These are phyloP conservation scores for Tarenaya hassleriana DNA, from an alignment of 345 rosid species.

Conservation along the genomic window DNA sequence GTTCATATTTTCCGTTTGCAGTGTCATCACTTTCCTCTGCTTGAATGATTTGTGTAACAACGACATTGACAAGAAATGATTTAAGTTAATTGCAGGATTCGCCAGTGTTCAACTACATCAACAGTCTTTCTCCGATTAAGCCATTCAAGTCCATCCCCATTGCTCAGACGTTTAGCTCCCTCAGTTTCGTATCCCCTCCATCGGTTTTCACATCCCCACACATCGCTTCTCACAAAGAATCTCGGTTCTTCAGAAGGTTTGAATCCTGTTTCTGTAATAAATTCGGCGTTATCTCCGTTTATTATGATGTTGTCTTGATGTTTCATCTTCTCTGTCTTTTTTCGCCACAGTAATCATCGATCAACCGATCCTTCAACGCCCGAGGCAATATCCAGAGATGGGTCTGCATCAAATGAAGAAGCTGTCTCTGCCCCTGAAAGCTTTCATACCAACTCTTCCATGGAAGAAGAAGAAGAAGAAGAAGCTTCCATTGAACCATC, in stretches of 20 bases:
- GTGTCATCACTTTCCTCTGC: no score
- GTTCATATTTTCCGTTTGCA: no score
- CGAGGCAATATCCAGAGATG: slow-evolving; percentile 26
- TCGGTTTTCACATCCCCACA: slow-evolving; percentile 96
- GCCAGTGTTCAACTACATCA: slow-evolving; percentile 84
- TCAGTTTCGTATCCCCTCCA: slow-evolving; percentile 64
- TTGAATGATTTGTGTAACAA: no score
- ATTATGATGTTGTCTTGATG: not conserved
- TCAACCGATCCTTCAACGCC: slow-evolving; percentile 34
- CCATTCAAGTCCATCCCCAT: slow-evolving; percentile 58
- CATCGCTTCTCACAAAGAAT: slow-evolving; percentile 69
- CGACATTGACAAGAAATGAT: no score
- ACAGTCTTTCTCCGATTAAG: slow-evolving; percentile 89
- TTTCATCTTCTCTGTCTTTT: not conserved
- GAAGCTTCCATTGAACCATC: slow-evolving; percentile 39
- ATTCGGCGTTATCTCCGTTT: no score
- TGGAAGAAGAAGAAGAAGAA: slow-evolving; percentile 19
- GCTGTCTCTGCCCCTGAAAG: no score
- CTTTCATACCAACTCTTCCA: no score
- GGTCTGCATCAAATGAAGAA: slow-evolving; percentile 23
- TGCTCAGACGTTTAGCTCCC: slow-evolving; percentile 62
- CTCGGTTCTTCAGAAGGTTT: slow-evolving; percentile 47
- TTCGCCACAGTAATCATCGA: slow-evolving; percentile 38
- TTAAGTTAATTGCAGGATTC: slow-evolving; percentile 66
- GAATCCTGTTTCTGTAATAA: no score